phyloP scores from a whole-genome alignment of 441 rosid species.

The Populus hybrid region DNA sequence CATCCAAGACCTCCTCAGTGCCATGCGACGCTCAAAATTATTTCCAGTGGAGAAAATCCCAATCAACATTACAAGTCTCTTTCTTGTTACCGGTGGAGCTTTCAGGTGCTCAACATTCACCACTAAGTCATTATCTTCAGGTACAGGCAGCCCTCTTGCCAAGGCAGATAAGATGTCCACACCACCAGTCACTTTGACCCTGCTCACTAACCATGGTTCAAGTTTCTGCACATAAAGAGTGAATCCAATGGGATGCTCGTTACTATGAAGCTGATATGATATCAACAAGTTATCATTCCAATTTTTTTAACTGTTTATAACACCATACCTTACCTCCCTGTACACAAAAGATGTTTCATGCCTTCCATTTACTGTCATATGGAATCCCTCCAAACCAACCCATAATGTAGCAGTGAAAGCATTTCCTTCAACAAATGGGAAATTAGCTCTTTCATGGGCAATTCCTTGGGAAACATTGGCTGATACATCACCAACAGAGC shows the following conservation, averaged over 20 bases:
- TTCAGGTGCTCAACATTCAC: slow-evolving; percentile 59
- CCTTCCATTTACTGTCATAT: slow-evolving; percentile 84
- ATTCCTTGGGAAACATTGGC: slow-evolving; percentile 38
- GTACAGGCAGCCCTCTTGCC: slow-evolving; percentile 76
- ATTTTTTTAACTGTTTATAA: not conserved
- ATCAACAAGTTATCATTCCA: slow-evolving; percentile 4
- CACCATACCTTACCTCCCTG: slow-evolving; percentile 64
- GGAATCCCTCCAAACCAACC: slow-evolving; percentile 81
- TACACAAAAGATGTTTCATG: slow-evolving; percentile 81
- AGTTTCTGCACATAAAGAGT: slow-evolving; percentile 53
- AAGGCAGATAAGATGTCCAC: slow-evolving; percentile 54
- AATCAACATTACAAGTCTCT: slow-evolving; percentile 55
- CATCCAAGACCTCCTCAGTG: slow-evolving; percentile 92
- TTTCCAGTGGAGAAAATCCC: slow-evolving; percentile 95
- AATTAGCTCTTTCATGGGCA: slow-evolving; percentile 49
- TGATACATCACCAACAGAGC: slow-evolving; percentile 28
- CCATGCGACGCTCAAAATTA: slow-evolving; percentile 90
- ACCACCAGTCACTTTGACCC: slow-evolving; percentile 61
- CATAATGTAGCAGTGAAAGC: slow-evolving; percentile 79
- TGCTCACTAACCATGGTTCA: slow-evolving; percentile 72
- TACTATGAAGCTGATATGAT: slow-evolving; percentile 9
- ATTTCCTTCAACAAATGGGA: slow-evolving; percentile 71
- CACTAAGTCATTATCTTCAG: slow-evolving; percentile 56
- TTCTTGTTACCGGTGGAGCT: slow-evolving; percentile 54
- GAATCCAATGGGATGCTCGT: not conserved